Base-by-base conservation (phyloP, 345 rosid species). In the Eucalyptus grandis region DNA sequence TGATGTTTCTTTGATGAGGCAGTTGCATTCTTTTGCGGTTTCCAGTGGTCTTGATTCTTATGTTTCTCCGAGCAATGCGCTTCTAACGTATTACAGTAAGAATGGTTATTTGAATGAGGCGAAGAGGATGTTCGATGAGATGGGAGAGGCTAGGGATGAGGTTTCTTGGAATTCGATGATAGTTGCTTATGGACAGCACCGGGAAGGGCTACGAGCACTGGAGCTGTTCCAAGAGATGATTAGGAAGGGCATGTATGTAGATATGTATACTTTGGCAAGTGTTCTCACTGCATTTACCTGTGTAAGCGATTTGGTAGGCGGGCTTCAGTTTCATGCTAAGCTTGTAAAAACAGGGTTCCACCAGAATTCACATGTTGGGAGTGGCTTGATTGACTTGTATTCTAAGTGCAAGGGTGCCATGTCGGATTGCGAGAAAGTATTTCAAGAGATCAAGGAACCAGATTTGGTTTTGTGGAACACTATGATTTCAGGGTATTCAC, bases 161-260 rank as follows among this genome's bases (percentile, higher is more conserved):
- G 99, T 98, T 91, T 95, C 98, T 6, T 97, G 99, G 99, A 98
- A 98, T 89, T 95, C 98, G 37, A 96, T 98, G 98, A 95, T 96
- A 87, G 99, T 96, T 88, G 98, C 95, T 21, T 94, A 92, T 87
- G 99, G 98, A 90, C 99, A 97, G 93, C 97, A 98, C n/a, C 91
- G 93, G 82, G 93, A 95, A 90, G 99, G 98, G 65, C 90, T 80
- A 30, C 88, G 93, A 90, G 98, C 98, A 10, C 89, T 96, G 89
- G 93, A 54, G 49, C 91, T 98, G 93, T 96, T 93, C 92, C 95
- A 92, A 92, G 95, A 94, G 90, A 96, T 97, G 96, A 90, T 91
- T 89, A 89, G 89, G 21, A 90, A 91, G 87, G 97, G 94, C 40
- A 89, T 98, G 88, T 86, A 88, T 77, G 90, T 95, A 58, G 99